Evolutionary conservation across 2,329 filamentous ascomycete genomes (phyloP).

Genomic region (Decorospora gaudefroyi): DNA sequence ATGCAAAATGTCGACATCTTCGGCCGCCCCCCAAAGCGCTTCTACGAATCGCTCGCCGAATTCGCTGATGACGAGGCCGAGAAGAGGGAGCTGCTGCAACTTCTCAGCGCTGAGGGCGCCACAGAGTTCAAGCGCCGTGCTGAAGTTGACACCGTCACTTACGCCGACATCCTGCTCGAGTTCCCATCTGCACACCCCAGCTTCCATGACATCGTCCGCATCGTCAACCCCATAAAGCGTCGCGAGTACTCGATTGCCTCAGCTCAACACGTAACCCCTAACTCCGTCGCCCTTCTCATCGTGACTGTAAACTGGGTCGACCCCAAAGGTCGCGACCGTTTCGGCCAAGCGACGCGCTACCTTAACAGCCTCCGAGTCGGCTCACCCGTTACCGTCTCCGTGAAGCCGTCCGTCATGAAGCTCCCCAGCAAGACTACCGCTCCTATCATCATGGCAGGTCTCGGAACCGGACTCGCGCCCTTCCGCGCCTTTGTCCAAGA

Average conservation of each 20-base stretch:
- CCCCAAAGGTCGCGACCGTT: slow-evolving; percentile 81
- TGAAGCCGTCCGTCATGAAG: slow-evolving; percentile 99
- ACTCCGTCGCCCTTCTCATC: slow-evolving; percentile 89
- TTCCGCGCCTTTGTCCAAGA: slow-evolving; percentile 99
- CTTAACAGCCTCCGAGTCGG: slow-evolving; percentile 77
- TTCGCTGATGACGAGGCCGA: slow-evolving; percentile 83
- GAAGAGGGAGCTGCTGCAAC: slow-evolving; percentile 74
- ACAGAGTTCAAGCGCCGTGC: slow-evolving; percentile 89
- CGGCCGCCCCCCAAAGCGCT: slow-evolving; percentile 93
- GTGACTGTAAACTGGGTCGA: slow-evolving; percentile 97
- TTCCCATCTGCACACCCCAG: slow-evolving; percentile 85
- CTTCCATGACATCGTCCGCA: slow-evolving; percentile 85
- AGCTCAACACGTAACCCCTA: slow-evolving; percentile 90
- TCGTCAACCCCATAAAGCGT: slow-evolving; percentile 90
- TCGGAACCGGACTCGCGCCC: slow-evolving; percentile 97
- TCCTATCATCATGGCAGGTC: slow-evolving; percentile 97
- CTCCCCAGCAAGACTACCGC: slow-evolving; percentile 84
- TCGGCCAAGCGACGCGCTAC: slow-evolving; percentile 91
- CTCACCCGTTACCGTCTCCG: slow-evolving; percentile 81
- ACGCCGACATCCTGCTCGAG: slow-evolving; percentile 85
- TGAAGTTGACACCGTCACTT: slow-evolving; percentile 90
- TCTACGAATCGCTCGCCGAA: slow-evolving; percentile 90
- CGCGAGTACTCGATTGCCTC: slow-evolving; percentile 99
- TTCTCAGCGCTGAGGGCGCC: slow-evolving; percentile 75
- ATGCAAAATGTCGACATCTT: slow-evolving; percentile 95